Conservation (phyloP, 352 stramenopile genomes). For the Phytopythium aichiense region DNA sequence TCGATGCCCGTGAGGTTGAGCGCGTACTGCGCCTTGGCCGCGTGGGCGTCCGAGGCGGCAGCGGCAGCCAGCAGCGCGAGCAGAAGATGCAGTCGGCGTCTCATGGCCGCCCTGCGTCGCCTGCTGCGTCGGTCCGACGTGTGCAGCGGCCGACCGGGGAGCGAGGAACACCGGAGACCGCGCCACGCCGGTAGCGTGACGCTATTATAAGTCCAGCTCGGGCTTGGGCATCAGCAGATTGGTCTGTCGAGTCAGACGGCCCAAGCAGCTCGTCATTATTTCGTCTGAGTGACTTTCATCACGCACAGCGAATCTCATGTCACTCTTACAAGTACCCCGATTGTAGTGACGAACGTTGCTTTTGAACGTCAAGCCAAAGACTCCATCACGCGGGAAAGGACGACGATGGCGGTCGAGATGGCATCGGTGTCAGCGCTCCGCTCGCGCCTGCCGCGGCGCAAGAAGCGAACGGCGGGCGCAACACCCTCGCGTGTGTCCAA, state of each 20-base stretch:
- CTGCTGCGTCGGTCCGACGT: no score
- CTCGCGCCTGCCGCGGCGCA: conserved; percentile 3
- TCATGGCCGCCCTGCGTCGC: not conserved
- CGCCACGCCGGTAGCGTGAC: no score
- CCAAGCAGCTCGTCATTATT: no score
- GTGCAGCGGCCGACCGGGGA: no score
- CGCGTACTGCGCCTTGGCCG: conserved; percentile 31
- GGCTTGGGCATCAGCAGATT: no score
- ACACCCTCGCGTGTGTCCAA: conserved; percentile 2
- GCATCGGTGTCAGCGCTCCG: not conserved
- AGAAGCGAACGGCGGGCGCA: conserved; percentile 7
- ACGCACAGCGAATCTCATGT: not conserved
- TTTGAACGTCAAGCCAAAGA: not conserved
- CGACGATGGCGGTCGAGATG: not conserved
- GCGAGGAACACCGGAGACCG: no score
- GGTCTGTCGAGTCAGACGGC: no score
- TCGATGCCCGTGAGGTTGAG: conserved; percentile 38
- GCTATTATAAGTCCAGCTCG: no score
- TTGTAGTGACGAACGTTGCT: not conserved
- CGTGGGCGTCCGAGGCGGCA: not conserved
- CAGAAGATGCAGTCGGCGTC: conserved; percentile 15
- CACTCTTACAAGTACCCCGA: not conserved
- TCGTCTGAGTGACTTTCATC: no score
- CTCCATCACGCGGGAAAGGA: not conserved
- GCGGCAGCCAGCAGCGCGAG: conserved; percentile 1